Base-by-base conservation (phyloP, 2,329 filamentous ascomycete species). In the Aureobasidium lini region DNA sequence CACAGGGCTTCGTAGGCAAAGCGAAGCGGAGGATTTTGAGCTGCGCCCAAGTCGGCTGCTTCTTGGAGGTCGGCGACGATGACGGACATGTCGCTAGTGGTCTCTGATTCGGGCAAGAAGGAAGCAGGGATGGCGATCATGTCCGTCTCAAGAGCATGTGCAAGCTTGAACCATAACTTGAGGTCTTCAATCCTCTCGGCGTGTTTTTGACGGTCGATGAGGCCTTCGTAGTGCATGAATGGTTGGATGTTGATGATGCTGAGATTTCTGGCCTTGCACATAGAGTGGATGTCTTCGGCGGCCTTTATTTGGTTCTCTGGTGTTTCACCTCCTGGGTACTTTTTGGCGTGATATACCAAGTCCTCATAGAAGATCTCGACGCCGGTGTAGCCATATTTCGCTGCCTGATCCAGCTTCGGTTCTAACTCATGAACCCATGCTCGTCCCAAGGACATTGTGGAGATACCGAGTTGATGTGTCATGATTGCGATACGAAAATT, bases 331-430 rank as follows among this genome's bases (percentile, higher is more conserved):
- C 77, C 77, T 2, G 76, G 69, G 1, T 80, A 69, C 1, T 77
- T 71, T 37, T 71, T 65, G 64, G 86, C 83, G 11, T 87, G 68
- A 65, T 84, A 83, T 61, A 83, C 75, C 4, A 93, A 79, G 70
- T 93, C 89, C 69, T 93, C 87, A 69, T 86, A 84, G 75, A 89
- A 90, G 15, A 90, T 78, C 70, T 93, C 89, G 63, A 93, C 82
- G 57, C 86, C 87, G 60, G 80, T 71, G 68, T 90, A 84, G 28
- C 84, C 85, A 65, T 87, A 79, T 59, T 78, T 76, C 6, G 81
- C 76, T 9, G 88, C 88, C 75, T 84, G 81, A 68, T 85, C 79
- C 49, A 93, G 80, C 69, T 91, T 93, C 68, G 81, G 74, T 1
- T 78, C 72, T 18, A 93, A 77, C 28, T 78, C 76, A 71, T 93